A percentile compares a stretch with the other conserved stretches of the same genome.
These are phyloP conservation scores for Chalciporus pseudorubinellus DNA, from an alignment of 768 basidiomycete genomes.

Conservation along the genomic window DNA sequence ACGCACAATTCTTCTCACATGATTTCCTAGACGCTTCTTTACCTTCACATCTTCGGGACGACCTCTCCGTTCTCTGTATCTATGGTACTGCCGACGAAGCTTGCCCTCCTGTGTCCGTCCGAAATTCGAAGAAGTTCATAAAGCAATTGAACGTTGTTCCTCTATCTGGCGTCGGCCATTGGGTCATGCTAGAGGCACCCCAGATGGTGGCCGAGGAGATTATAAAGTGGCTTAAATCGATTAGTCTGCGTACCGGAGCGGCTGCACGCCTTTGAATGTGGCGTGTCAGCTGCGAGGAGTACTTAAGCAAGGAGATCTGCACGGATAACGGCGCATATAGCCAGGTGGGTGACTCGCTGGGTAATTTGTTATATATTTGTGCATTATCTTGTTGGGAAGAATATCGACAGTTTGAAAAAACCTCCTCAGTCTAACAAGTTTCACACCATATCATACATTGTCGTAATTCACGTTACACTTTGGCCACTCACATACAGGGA, in stretches of 20 bases:
- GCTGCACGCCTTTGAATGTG: conserved; percentile 6
- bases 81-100: conserved; percentile 58
- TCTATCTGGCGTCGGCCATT: conserved; percentile 60
- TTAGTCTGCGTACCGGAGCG: neutral
- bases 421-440: neutral
- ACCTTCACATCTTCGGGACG: conserved; percentile 39
- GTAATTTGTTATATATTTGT: neutral
- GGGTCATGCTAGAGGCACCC: conserved; percentile 64
- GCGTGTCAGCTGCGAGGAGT: neutral
- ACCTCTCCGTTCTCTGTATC: conserved; percentile 60
- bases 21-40: conserved; percentile 41
- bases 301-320: neutral
- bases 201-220: conserved; percentile 51
- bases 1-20: neutral
- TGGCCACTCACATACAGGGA: too few relatives aligned
- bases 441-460: too few relatives aligned
- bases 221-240: conserved; percentile 42
- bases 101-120: conserved; percentile 40
- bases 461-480: too few relatives aligned
- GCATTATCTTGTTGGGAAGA: neutral
- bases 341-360: neutral
- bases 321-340: neutral
- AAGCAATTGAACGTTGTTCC: conserved; percentile 48
- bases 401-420: neutral
- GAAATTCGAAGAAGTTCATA: conserved; percentile 49